Evolutionary conservation across 306 rosid species (phyloP), one percentile per base, ranked within the genome.

Genomic region (Malus sieversii): DNA sequence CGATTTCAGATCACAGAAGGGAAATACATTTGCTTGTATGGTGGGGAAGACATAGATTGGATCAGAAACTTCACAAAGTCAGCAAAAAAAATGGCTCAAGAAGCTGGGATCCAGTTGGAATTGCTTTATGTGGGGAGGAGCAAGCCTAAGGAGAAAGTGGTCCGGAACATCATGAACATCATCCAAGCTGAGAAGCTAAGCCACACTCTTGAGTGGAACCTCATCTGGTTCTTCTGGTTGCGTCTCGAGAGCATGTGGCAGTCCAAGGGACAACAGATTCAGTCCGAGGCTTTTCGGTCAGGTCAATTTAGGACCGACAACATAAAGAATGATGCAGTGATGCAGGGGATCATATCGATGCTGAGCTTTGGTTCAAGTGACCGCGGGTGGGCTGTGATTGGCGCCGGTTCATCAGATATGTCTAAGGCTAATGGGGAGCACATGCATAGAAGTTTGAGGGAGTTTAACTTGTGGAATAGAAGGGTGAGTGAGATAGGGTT

Each of bases 191-290:
- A 86, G 58, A 80, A 78, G 0, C 35, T 89, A 35, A 85, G 92
- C 84, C 64, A 40, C 45, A 22, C 74, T 65, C 78, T 86, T 0
- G 90, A 91, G 42, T 66, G 70, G 30, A 64, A 51, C 32, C 51
- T 72, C 27, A 86, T 86, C 12, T 89, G 94, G 94, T 89, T 83
- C 85, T 91, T 91, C 82, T 91, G 97, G 97, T 68, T 82, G 23
- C 76, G 76, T 16, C 57, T 73, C 4, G 76, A 58, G 32, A 23
- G 68, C 67, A 73, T 73, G 76, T 73, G 76, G 76, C 40, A 73
- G 8, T 73, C 76, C 25, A 73, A 58, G 62, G 76, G 76, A 16
- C 55, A 73, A 14, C 76, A 73, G 11, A 71, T 55, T 4, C 55
- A 38, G 68, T 14, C 20, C 4, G 32, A 38, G 76, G 53, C n/a